Evolutionary conservation across 495 filamentous ascomycete species (phyloP), one percentile per base, ranked within the genome.

Genomic region (Aspergillus ellipticus): DNA sequence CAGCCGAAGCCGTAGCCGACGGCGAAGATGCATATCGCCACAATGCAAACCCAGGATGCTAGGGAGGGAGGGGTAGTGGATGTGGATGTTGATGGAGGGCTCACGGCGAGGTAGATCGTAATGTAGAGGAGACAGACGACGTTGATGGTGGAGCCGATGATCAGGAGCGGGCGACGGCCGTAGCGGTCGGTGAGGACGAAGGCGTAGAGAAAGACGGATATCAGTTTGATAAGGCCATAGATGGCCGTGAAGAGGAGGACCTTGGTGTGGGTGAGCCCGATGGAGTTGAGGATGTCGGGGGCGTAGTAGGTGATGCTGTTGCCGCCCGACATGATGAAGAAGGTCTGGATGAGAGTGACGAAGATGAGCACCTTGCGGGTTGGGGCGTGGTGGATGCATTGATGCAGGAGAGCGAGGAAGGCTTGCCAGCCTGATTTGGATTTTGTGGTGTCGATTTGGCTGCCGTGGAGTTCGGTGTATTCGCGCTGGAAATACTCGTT

Each of bases 391-490:
- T 79, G 13, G 61, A 78, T 19, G 21, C 60, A 61, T 7, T 45
- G 31, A 7, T 42, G 43, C 0, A 59, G 6, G 3, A 61, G 51
- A 0, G 57, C 51, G 10, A 57, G 56, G 17, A 51, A 48, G 17
- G 55, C 35, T 16, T 62, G 48, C 19, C 49, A 39, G 2, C 26
- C 53, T 4, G 48, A 56, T 22, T 62, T 60, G 80, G 85, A 76
- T n/a, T n/a, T n/a, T 69, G 77, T 20, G 75, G 71, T 4, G 79
- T 83, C 71, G 2, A 82, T n/a, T n/a, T n/a, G 82, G 59, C 88
- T 85, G 0, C 85, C 84, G 67, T 85, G 85, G 66, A 91, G 89
- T 67, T 92, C 89, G 42, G 85, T 74, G 67, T 83, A 89, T 64
- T 91, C 89, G 15, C 89, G 77, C 65, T 84, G 81, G 58, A 92